Percentiles rank a stretch among this genome's conserved stretches.
Evolutionary conservation across 768 basidiomycete species (phyloP).

Genomic region (Tricholoma terreum): DNA sequence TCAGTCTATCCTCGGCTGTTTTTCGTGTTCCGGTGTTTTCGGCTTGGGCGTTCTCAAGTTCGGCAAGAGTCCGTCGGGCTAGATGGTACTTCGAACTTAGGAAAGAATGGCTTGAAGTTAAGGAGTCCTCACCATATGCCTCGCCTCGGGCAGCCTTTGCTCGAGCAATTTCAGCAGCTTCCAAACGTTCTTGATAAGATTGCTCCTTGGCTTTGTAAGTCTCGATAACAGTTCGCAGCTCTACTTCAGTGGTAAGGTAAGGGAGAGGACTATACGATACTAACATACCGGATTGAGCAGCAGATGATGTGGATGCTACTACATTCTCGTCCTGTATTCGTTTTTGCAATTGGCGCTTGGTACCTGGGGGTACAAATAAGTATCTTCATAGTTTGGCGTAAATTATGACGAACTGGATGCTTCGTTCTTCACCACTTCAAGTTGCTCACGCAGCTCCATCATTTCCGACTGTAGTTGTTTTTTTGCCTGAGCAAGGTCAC

Average conservation of each 20-base stretch:
- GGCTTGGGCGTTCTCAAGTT: conserved; percentile 57
- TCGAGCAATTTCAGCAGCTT: conserved; percentile 65
- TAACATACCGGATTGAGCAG: conserved; percentile 53
- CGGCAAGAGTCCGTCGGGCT: conserved; percentile 62
- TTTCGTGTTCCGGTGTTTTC: conserved; percentile 52
- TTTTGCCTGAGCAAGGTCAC: conserved; percentile 54
- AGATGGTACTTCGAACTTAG: conserved; percentile 8
- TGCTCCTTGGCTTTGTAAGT: conserved; percentile 64
- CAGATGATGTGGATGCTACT: conserved; percentile 53
- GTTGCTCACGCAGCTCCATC: conserved; percentile 48
- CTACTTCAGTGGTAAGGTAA: conserved; percentile 28
- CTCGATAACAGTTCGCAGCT: conserved; percentile 61
- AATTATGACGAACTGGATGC: conserved; percentile 43
- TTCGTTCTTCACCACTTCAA: conserved; percentile 59
- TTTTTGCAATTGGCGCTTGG: conserved; percentile 56
- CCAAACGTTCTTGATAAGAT: conserved; percentile 54
- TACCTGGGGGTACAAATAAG: conserved; percentile 36
- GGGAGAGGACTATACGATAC: background rate
- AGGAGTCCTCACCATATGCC: conserved; percentile 45
- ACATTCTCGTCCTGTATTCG: conserved; percentile 64
- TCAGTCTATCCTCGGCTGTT: conserved; percentile 45
- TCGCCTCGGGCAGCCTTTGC: conserved; percentile 66
- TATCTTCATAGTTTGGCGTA: background rate
- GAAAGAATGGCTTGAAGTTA: background rate
- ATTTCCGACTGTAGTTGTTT: conserved; percentile 58